Evolutionary conservation across 2,329 filamentous ascomycete genomes (phyloP), one percentile per base, ranked within the genome.

Genomic region (Aspergillus bombycis): DNA sequence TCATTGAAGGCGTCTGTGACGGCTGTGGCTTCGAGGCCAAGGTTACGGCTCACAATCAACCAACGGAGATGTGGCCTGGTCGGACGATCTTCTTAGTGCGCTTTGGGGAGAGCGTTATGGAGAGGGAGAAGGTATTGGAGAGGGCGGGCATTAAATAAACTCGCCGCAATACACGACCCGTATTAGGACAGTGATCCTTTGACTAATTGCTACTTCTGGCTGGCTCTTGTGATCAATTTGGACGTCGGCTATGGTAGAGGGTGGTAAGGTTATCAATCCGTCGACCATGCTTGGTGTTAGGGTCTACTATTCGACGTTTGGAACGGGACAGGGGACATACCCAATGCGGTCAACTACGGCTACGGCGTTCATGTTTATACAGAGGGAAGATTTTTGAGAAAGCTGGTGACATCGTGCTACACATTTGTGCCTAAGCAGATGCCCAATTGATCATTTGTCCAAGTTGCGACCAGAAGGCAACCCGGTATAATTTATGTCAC

Each of bases 51-150:
- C 95, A 99, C 77, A 93, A 88, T 66, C 89, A 86, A 34, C 82
- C 77, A 50, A 85, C 83, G 65, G 92, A 94, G 73, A 90, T 98
- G 88, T 98, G 94, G 94, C 95, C 95, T 0, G 92, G 92, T 38
- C 92, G 95, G 83, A 99, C 95, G 50, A 94, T 99, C 36, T 99
- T 97, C 75, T 79, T 99, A 77, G 89, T 99, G 74, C 93, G 94
- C 79, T 99, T 99, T 76, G 89, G 92, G 68, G 85, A 89, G n/a
- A 91, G 93, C 77, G 94, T 98, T 48, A 83, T 98, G 77, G 94
- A 98, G 82, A 84, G 95, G 76, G 95, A 99, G 84, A 89, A 89
- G 65, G 91, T 93, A 72, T 77, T 96, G 71, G 90, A 88, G 63
- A 88, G 90, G 79, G 81, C 80, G 4, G 82, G 83, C 11, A 72